These are phyloP conservation scores for Berkeleyomyces rouxiae DNA, from an alignment of 2,329 filamentous ascomycete genomes.

Conservation along the genomic window DNA sequence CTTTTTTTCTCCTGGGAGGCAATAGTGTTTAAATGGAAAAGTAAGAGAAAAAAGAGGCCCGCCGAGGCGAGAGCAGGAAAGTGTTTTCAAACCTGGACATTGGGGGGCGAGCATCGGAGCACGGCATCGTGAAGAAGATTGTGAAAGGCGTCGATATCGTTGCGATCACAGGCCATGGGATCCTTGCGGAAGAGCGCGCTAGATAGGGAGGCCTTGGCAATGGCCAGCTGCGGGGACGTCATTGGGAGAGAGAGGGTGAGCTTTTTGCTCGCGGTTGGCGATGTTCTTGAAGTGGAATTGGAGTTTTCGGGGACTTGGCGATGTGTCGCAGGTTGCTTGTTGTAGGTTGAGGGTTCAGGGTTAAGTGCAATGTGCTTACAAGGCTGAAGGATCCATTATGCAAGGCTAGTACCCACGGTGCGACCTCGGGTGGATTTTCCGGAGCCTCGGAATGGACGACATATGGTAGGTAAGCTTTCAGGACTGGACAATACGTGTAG, in stretches of 20 bases:
- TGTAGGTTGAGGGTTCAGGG: neutral
- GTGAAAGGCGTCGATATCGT: constrained; percentile 55
- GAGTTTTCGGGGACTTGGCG: neutral
- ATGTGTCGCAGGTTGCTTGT: neutral
- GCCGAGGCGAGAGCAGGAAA: constrained; percentile 16
- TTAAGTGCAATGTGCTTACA: neutral
- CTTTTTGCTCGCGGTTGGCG: neutral
- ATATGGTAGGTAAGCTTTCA: no score
- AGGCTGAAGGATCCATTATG: constrained; percentile 6
- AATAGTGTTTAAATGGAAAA: neutral
- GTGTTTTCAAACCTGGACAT: constrained; percentile 69
- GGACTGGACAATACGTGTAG: no score
- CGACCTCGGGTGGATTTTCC: no score
- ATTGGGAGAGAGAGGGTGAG: neutral
- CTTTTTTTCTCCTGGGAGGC: neutral
- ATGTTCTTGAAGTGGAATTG: neutral
- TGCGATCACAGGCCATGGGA: constrained; percentile 49
- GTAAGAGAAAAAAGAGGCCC: neutral
- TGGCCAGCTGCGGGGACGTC: constrained; percentile 51
- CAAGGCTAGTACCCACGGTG: neutral
- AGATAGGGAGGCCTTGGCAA: constrained; percentile 63
- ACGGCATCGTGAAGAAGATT: constrained; percentile 45
- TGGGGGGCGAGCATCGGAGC: constrained; percentile 56
- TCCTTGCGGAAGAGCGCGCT: constrained; percentile 59
- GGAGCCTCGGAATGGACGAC: no score